Base-by-base conservation (phyloP, 495 filamentous ascomycete genomes). In the Aspergillus homomorphus region DNA sequence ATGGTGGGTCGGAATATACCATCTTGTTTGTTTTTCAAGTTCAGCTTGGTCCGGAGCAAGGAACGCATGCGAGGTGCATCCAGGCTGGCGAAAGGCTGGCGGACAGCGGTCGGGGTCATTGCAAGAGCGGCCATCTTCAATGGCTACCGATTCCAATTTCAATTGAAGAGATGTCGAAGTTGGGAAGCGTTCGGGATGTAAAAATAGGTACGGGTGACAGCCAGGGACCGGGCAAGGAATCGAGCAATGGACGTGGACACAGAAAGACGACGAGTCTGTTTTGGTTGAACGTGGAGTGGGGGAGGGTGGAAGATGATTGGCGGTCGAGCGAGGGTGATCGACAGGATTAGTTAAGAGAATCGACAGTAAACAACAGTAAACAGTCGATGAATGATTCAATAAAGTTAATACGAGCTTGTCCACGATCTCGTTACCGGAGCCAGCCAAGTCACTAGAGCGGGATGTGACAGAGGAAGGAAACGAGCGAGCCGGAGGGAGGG, bases 21-120 rank as follows among this genome's bases (percentile, higher is more conserved):
- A 79, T 82, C 80, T 62, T 82, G 80, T 51, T 78, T 64, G 63
- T 85, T 86, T 63, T 80, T 80, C 44, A 76, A 65, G 68, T 77
- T 84, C 59, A 78, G 63, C 46, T 73, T 73, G 41, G 73, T 63
- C 45, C 66, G 66, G 54, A 73, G 70, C 52, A 84, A 65, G 51
- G 77, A 62, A 54, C 79, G 79, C 62, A 80, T 66, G 22, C 69
- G 68, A 12, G 73, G 62, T n/a, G 66, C 62, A 55, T 78, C 75
- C 60, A 80, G 65, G 52, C 66, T 71, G 15, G 69, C 77, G 60
- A 80, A 78, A 16, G 77, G 77, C 56, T 74, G 76, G n/a, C 77
- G 72, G 26, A 67, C 48, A 18, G 68, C 63, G 49, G 71, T 62
- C 30, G 69, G 69, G 56, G 73, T 72, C 72, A 77, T 75, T 53